These are phyloP conservation scores for Trametes sp. DNA, from an alignment of 1,284 basidiomycete genomes.

Conservation along the genomic window DNA sequence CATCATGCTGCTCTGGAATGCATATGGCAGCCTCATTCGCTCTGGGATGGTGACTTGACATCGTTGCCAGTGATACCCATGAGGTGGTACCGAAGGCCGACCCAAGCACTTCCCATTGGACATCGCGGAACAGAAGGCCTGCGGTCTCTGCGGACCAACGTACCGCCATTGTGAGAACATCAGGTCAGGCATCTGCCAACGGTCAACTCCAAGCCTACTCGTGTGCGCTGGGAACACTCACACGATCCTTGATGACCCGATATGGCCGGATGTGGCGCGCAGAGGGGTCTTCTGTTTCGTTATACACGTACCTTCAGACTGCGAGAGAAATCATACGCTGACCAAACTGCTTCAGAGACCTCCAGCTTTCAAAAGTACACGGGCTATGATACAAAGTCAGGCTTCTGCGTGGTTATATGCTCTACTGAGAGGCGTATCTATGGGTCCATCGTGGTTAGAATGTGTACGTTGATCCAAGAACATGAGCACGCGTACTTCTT, in stretches of 20 bases:
- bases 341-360: not conserved
- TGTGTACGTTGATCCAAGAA: too few species aligned
- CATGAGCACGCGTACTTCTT: conserved; percentile 65
- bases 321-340: not conserved
- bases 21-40: too few species aligned
- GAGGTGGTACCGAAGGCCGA: not conserved
- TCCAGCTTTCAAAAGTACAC: not conserved
- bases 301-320: too few species aligned
- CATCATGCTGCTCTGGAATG: too few species aligned
- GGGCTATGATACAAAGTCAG: conserved; percentile 5
- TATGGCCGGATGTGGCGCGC: not conserved
- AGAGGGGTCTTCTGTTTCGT: not conserved
- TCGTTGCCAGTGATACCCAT: not conserved
- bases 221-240: not conserved
- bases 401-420: not conserved
- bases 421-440: conserved; percentile 11
- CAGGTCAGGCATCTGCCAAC: not conserved
- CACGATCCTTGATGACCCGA: not conserved
- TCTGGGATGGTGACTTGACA: too few species aligned
- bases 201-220: not conserved
- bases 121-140: not conserved
- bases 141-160: not conserved
- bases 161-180: not conserved
- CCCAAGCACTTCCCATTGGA: not conserved
- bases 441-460: not conserved